These are phyloP conservation scores for Capronia coronata DNA, from an alignment of 2,329 filamentous ascomycete genomes.

Conservation along the genomic window DNA sequence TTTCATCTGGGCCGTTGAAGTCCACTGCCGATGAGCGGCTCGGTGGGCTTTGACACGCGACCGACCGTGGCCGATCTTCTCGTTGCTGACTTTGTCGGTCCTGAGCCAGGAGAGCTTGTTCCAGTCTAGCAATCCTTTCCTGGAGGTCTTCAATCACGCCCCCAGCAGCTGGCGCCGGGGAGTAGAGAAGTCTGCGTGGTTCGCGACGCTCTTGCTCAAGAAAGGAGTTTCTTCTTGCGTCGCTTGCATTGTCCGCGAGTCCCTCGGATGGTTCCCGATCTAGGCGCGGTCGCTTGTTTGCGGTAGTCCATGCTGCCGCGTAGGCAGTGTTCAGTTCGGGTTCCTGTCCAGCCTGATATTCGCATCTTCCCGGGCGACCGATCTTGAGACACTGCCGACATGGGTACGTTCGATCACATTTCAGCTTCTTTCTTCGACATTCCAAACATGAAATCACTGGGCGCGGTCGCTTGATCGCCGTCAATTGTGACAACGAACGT, in stretches of 20 bases:
- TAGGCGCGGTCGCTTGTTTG: constrained; percentile 15
- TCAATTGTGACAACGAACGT: background rate
- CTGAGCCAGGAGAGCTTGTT: constrained; percentile 16
- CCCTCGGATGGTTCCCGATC: background rate
- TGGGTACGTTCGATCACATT: constrained; percentile 49
- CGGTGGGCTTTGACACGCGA: background rate
- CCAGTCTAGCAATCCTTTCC: constrained; percentile 18
- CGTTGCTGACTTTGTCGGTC: background rate
- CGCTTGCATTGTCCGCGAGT: background rate
- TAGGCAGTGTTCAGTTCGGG: constrained; percentile 14
- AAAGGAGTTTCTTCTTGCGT: background rate
- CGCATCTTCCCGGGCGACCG: constrained; percentile 18
- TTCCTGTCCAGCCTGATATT: constrained; percentile 25
- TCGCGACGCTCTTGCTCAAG: background rate
- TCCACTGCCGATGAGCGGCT: background rate
- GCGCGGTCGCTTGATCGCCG: constrained; percentile 20
- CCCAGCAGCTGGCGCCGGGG: background rate
- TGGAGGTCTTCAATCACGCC: constrained; percentile 22
- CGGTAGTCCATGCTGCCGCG: background rate
- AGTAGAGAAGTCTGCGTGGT: background rate
- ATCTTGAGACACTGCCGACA: constrained; percentile 46
- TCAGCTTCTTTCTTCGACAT: constrained; percentile 46
- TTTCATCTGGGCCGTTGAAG: background rate
- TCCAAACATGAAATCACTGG: constrained; percentile 37
- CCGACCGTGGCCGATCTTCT: too few species aligned